Conservation (phyloP, 331 rosid genomes). For the Telfairia occidentalis region DNA sequence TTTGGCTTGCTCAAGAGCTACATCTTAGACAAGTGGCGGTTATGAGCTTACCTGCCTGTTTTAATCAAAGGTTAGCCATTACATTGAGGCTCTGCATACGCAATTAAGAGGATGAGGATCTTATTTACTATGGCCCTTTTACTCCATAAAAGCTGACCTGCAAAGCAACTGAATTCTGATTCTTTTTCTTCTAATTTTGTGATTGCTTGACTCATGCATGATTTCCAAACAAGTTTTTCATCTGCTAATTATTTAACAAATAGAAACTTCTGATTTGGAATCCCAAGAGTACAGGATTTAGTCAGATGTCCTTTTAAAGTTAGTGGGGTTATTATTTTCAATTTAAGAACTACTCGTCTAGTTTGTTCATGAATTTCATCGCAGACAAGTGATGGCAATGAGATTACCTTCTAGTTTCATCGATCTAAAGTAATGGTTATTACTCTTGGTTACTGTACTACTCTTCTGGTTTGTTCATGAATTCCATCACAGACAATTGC, state of each 20-base stretch:
- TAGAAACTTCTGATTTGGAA: neutral
- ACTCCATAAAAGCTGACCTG: neutral
- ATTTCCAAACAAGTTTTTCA: neutral
- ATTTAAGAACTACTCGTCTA: conserved; percentile 48
- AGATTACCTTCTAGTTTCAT: conserved; percentile 56
- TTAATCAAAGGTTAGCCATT: conserved; percentile 52
- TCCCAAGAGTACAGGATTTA: neutral
- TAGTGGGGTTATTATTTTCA: neutral
- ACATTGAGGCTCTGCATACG: neutral
- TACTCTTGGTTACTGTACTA: conserved; percentile 8
- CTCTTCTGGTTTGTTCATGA: conserved; percentile 84
- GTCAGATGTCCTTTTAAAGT: neutral
- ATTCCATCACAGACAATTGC: conserved; percentile 53
- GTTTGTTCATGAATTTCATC: conserved; percentile 68
- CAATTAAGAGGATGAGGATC: neutral
- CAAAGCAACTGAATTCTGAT: neutral
- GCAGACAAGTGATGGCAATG: conserved; percentile 52
- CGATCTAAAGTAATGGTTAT: conserved; percentile 38
- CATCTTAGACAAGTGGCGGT: conserved; percentile 64
- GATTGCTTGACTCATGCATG: neutral
- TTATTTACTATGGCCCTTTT: neutral
- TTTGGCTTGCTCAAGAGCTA: conserved; percentile 89
- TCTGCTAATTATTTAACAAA: neutral
- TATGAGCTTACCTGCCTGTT: conserved; percentile 61
- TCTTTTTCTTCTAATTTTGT: neutral